phyloP scores from a whole-genome alignment of 495 filamentous ascomycete species.

The Penicillium roqueforti region DNA sequence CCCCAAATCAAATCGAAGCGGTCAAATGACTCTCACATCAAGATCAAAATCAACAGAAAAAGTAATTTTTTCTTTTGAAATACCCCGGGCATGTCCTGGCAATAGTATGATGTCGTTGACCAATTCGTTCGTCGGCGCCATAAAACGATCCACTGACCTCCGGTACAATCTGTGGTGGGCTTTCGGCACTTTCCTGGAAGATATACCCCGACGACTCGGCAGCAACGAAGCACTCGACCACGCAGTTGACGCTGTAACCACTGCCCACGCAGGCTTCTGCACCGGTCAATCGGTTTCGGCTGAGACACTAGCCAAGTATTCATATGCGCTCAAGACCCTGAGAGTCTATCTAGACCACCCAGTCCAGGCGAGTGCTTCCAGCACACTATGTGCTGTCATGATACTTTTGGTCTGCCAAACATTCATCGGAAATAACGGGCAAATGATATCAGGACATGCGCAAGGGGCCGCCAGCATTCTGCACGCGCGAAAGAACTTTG shows the following conservation, averaged over 20 bases:
- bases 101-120: constrained; percentile 23
- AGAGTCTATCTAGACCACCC: constrained; percentile 37
- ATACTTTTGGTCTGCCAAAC: constrained; percentile 38
- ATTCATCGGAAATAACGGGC: constrained; percentile 18
- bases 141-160: constrained; percentile 35
- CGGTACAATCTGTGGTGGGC: constrained; percentile 40
- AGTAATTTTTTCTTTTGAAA: neutral
- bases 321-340: constrained; percentile 32
- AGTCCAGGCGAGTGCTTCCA: constrained; percentile 29
- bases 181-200: constrained; percentile 37
- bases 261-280: constrained; percentile 31
- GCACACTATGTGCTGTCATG: constrained; percentile 45
- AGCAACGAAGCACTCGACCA: constrained; percentile 41
- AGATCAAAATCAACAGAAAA: neutral
- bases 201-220: constrained; percentile 38
- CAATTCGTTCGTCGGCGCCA: constrained; percentile 23
- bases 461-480: constrained; percentile 41
- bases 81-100: constrained; percentile 9
- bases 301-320: constrained; percentile 34
- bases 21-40: neutral
- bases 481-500: constrained; percentile 30
- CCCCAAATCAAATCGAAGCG: neutral
- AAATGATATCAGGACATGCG: constrained; percentile 32
- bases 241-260: constrained; percentile 34
- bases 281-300: constrained; percentile 11